A percentile compares a stretch with the other conserved stretches of the same genome.
phyloP scores from a whole-genome alignment of 2,329 filamentous ascomycete species.

The Colletotrichum lini region DNA sequence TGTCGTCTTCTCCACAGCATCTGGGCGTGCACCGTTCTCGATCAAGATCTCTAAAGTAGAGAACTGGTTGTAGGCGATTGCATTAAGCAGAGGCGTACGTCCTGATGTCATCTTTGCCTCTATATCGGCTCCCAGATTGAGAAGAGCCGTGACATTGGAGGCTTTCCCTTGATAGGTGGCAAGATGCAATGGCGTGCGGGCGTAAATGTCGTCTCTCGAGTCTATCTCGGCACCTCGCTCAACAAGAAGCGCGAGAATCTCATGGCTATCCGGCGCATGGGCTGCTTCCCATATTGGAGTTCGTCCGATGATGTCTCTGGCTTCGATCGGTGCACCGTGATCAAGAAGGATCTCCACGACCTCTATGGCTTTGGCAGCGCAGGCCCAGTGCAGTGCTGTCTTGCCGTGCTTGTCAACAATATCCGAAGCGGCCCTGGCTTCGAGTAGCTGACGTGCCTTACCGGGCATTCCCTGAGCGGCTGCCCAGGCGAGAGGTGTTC shows the following conservation, averaged over 20 bases:
- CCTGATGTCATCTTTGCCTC: not conserved
- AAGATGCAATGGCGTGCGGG: constrained; percentile 3
- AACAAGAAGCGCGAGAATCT: not conserved
- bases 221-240: constrained; percentile 1
- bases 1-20: not conserved
- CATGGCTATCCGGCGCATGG: not conserved
- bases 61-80: not conserved
- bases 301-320: constrained; percentile 47
- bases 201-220: not conserved
- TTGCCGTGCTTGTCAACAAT: constrained; percentile 9
- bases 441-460: not conserved
- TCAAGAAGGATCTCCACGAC: constrained; percentile 11
- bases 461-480: not conserved
- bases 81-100: not conserved
- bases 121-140: not conserved
- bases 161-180: constrained; percentile 1
- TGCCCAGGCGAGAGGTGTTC: constrained; percentile 6
- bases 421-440: not conserved
- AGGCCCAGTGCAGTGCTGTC: constrained; percentile 14
- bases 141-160: not conserved
- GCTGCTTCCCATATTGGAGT: constrained; percentile 29
- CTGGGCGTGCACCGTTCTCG: not conserved
- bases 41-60: not conserved
- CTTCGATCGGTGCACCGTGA: constrained; percentile 45
- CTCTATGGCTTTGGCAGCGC: not conserved